These are phyloP conservation scores for Petunia axillaris DNA, from an alignment of 257 asterid species.

Conservation along the genomic window DNA sequence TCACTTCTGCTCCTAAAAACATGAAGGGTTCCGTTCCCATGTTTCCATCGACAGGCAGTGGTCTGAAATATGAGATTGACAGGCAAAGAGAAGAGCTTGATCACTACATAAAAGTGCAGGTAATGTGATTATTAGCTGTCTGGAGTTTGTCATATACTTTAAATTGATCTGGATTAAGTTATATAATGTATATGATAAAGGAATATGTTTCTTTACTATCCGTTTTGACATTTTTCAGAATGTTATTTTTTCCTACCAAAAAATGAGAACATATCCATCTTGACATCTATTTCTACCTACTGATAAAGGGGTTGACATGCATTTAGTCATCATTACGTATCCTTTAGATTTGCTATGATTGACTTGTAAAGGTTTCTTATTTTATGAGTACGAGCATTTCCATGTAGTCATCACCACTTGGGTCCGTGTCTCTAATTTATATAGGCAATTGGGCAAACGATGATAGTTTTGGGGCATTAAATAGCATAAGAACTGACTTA, in stretches of 20 bases:
- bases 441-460: neutral
- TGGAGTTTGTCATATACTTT: neutral
- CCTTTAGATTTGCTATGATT: neutral
- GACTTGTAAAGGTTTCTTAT: neutral
- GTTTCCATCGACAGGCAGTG: conserved; percentile 40
- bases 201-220: neutral
- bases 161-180: neutral
- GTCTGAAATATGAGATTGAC: conserved; percentile 55
- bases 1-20: conserved; percentile 35
- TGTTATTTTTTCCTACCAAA: no score
- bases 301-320: neutral
- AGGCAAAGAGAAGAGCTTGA: conserved; percentile 60
- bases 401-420: neutral
- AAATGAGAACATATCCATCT: no score
- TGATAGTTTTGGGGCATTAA: neutral
- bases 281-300: neutral
- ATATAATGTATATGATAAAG: neutral
- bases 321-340: conserved; percentile 12
- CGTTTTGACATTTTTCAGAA: no score
- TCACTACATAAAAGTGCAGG: conserved; percentile 66
- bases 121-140: conserved; percentile 28
- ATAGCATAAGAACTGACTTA: neutral
- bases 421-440: neutral
- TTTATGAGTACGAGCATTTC: neutral
- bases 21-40: conserved; percentile 7